Base-by-base conservation (phyloP, 2,329 filamentous ascomycete species). In the Colletotrichum sp. region DNA sequence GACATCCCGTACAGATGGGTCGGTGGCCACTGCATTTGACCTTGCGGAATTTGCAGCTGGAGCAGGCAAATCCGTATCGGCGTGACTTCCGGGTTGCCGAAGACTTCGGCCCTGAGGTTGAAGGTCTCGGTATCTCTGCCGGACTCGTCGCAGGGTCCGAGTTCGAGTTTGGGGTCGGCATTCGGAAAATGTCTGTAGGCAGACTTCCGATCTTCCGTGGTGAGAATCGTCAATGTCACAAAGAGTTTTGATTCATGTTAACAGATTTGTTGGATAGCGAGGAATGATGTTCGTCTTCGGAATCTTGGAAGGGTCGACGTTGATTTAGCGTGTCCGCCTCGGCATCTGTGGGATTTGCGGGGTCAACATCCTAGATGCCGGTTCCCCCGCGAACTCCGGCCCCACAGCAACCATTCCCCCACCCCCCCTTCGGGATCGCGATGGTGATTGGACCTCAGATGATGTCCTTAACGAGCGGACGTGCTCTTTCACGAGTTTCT, bases 11-110 rank as follows among this genome's bases (percentile, higher is more conserved):
- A 13, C 76, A 77, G 18, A 75, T 30, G 22, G 72, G 75, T 36
- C 70, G 75, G 7, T 69, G 62, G 4, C 75, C 75, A 57, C 64
- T 75, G 63, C 75, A 77, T 34, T 77, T 77, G 44, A 77, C 72
- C 32, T 77, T 77, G 6, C 75, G 75, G 26, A 62, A 36, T 48
- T 77, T 77, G 72, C 75, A 77, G 28, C 39, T 34, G 52, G 52
- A 30, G 52, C 75, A 77, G 2, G 75, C 75, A 26, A 77, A 77
- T 22, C 75, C 75, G 6, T 75, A 77, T 10, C 69, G 69, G 44
- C 69, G 69, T 28, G 69, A 63, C 59, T 72, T 72, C 24, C 69
- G 69, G 22, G 60, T 22, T 28, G 62, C 30, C 62, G 32, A 66
- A 36, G 63, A 26, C 8, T 39, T 16, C 15, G 34, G 62, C 10